Evolutionary conservation across 345 rosid genomes (phyloP).

Genomic region (Salix caprea): DNA sequence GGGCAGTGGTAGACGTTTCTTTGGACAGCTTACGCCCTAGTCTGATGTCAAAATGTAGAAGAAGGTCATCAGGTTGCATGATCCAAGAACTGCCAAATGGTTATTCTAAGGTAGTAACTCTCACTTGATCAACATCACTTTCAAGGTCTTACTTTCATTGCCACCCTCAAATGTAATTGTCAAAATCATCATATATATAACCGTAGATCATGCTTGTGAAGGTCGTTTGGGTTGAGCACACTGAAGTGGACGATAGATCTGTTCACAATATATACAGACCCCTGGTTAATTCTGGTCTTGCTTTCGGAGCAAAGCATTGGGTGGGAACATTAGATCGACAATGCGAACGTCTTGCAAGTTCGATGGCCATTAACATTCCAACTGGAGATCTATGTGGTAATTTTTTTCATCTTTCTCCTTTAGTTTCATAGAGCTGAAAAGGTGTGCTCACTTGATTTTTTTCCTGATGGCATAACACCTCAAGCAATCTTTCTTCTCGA

Average conservation of each 20-base stretch:
- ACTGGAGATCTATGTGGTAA: constrained; percentile 68
- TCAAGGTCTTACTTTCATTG: neutral
- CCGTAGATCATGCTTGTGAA: constrained; percentile 2
- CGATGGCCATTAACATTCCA: constrained; percentile 78
- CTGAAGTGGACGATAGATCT: constrained; percentile 71
- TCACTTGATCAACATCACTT: neutral
- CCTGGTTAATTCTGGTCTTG: constrained; percentile 60
- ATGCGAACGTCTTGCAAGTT: constrained; percentile 85
- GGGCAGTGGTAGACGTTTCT: constrained; percentile 97
- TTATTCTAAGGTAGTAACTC: constrained; percentile 68
- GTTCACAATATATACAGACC: constrained; percentile 60
- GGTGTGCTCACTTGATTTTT: too few relatives aligned
- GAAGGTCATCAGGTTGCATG: constrained; percentile 93
- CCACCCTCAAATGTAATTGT: neutral
- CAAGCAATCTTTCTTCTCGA: neutral
- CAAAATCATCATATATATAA: neutral
- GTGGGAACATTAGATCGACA: constrained; percentile 78
- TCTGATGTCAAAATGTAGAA: constrained; percentile 47
- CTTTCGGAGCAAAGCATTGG: constrained; percentile 95
- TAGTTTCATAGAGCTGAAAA: neutral
- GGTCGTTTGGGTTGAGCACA: constrained; percentile 93
- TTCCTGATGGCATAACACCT: too few relatives aligned
- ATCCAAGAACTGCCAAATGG: constrained; percentile 90
- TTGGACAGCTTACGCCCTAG: constrained; percentile 60
- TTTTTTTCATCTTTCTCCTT: neutral